These are phyloP conservation scores for Aureobasidium lini DNA, from an alignment of 2,329 filamentous ascomycete genomes.

Conservation along the genomic window DNA sequence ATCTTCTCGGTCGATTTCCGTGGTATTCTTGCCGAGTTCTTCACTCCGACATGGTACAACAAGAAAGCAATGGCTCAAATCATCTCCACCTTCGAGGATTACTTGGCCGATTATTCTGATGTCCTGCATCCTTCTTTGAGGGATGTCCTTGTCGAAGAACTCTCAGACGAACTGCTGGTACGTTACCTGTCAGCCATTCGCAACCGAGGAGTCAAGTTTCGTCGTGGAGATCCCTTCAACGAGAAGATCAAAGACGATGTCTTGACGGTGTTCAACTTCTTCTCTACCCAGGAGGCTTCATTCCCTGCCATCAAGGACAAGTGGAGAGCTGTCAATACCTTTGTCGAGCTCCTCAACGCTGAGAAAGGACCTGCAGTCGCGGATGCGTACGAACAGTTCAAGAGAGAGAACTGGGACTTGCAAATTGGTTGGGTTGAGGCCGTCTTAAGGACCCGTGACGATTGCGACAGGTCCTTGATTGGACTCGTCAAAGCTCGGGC, in stretches of 20 bases:
- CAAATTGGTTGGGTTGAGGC: constrained; percentile 94
- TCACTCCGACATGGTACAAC: constrained; percentile 83
- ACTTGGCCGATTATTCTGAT: constrained; percentile 74
- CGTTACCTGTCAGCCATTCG: constrained; percentile 76
- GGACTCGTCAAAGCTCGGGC: constrained; percentile 81
- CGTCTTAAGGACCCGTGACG: constrained; percentile 76
- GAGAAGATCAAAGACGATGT: constrained; percentile 94
- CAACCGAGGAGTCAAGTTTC: constrained; percentile 80
- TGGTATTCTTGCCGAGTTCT: constrained; percentile 76
- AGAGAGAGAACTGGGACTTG: constrained; percentile 83
- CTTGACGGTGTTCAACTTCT: constrained; percentile 82
- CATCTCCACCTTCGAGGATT: constrained; percentile 90
- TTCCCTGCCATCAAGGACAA: constrained; percentile 75
- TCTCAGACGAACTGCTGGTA: constrained; percentile 83
- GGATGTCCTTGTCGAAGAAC: constrained; percentile 88
- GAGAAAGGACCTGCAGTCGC: constrained; percentile 66
- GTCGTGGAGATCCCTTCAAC: constrained; percentile 75
- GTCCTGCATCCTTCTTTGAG: constrained; percentile 80
- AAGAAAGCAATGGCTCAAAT: constrained; percentile 87
- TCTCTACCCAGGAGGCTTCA: constrained; percentile 64
- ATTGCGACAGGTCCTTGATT: constrained; percentile 87
- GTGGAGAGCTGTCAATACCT: constrained; percentile 83
- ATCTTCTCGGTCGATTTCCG: constrained; percentile 89
- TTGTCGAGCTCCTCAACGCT: constrained; percentile 67
- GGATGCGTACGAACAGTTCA: constrained; percentile 75